Conservation (phyloP, 257 asterid species). For the Parsonsia alboflavescens region DNA sequence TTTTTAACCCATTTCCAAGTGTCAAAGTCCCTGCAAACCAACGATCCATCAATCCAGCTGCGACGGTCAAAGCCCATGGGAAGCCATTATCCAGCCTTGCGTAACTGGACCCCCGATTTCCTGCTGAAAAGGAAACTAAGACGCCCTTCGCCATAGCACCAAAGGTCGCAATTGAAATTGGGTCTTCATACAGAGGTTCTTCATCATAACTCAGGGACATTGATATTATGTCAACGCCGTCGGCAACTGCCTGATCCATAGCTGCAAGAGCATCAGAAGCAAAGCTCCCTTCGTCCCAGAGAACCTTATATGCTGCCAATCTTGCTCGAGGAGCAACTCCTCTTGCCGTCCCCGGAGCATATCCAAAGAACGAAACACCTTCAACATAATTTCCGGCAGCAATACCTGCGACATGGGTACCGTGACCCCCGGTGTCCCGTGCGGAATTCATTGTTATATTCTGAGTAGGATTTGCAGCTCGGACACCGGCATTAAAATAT, state of each 20-base stretch:
- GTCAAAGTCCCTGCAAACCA: constrained; percentile 39
- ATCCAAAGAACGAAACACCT: constrained; percentile 40
- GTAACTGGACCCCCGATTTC: constrained; percentile 34
- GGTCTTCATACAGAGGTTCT: constrained; percentile 37
- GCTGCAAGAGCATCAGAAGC: constrained; percentile 55
- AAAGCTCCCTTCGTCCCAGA: constrained; percentile 38
- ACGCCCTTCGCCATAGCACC: constrained; percentile 60
- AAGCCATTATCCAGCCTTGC: constrained; percentile 39
- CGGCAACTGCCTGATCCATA: constrained; percentile 59
- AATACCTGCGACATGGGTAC: constrained; percentile 45
- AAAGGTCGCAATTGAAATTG: constrained; percentile 50
- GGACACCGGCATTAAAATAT: constrained; percentile 40
- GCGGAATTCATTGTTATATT: constrained; percentile 46
- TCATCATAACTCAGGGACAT: constrained; percentile 38
- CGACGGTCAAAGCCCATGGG: constrained; percentile 56
- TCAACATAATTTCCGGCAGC: constrained; percentile 40
- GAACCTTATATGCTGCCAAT: constrained; percentile 47
- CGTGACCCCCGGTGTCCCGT: constrained; percentile 39
- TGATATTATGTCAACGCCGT: constrained; percentile 50
- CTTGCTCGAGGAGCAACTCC: constrained; percentile 49
- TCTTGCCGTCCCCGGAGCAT: constrained; percentile 37
- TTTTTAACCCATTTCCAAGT: constrained; percentile 28
- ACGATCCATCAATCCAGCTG: constrained; percentile 49
- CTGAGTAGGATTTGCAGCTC: constrained; percentile 28
- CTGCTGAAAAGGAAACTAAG: constrained; percentile 57